These are phyloP conservation scores for Penicillium ucsense DNA, from an alignment of 495 filamentous ascomycete genomes.

Conservation along the genomic window DNA sequence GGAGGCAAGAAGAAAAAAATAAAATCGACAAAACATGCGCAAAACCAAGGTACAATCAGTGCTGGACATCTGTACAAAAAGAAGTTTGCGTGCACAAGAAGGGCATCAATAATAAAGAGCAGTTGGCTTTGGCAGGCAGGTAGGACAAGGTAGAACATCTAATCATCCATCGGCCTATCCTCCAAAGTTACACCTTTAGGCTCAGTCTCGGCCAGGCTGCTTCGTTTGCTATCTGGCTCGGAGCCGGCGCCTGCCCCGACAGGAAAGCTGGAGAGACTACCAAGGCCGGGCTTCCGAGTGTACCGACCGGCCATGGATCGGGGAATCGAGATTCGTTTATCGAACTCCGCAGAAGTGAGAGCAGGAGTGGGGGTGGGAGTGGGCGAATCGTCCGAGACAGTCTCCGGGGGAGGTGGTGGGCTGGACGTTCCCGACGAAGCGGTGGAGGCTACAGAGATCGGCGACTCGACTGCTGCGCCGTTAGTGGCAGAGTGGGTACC, in stretches of 20 bases:
- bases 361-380: slow-evolving; percentile 32
- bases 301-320: slow-evolving; percentile 22
- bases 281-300: slow-evolving; percentile 32
- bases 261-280: slow-evolving; percentile 35
- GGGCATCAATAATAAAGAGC: no score
- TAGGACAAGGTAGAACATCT: neutral
- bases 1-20: no score
- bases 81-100: no score
- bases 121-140: no score
- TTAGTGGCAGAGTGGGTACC: slow-evolving; percentile 21
- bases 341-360: slow-evolving; percentile 19
- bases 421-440: slow-evolving; percentile 25
- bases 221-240: slow-evolving; percentile 36
- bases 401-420: slow-evolving; percentile 24
- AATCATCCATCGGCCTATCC: slow-evolving; percentile 82
- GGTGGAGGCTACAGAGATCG: slow-evolving; percentile 24
- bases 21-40: no score
- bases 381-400: slow-evolving; percentile 27
- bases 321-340: slow-evolving; percentile 39
- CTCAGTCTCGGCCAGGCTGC: slow-evolving; percentile 35
- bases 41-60: no score
- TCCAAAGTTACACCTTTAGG: slow-evolving; percentile 65
- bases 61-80: no score
- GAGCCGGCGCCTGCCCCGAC: slow-evolving; percentile 14
- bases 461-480: slow-evolving; percentile 29